Conservation (phyloP, 129 eudicot genomes). For the Arctium minus region DNA sequence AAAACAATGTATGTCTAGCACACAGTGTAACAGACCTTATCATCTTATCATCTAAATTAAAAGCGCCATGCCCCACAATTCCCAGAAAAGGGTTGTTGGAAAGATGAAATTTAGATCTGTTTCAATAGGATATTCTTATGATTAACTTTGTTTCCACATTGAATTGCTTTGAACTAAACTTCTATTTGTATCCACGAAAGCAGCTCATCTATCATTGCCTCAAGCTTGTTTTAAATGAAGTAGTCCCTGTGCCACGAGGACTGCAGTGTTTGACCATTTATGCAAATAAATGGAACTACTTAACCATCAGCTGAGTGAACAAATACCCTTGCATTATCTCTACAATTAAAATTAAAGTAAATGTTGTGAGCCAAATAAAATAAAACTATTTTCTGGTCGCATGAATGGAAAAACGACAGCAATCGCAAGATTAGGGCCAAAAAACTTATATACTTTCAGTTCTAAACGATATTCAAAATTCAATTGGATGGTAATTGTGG, state of each 20-base stretch:
- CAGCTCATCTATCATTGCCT: background rate
- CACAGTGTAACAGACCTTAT: background rate
- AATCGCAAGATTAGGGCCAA: background rate
- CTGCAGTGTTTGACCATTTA: background rate
- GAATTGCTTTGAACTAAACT: background rate
- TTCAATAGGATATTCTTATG: background rate
- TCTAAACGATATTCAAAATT: background rate
- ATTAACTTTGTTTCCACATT: conserved; percentile 5
- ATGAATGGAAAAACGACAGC: background rate
- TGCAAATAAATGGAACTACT: conserved; percentile 11
- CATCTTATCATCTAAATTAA: conserved; percentile 5
- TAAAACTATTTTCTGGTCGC: background rate
- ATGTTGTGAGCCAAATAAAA: background rate
- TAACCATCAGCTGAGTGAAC: background rate
- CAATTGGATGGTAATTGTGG: background rate
- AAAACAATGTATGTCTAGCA: background rate
- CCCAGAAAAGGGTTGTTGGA: background rate
- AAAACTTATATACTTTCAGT: background rate
- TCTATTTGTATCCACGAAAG: background rate
- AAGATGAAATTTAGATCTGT: background rate
- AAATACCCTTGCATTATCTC: background rate
- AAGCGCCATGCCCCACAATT: background rate
- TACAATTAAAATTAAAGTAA: background rate
- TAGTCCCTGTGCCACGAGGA: background rate
- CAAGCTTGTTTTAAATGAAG: background rate